Evolutionary conservation across 1,139 yeast genomes (phyloP), one percentile per base, ranked within the genome.

Genomic region (Debaryomyces subglobosus): DNA sequence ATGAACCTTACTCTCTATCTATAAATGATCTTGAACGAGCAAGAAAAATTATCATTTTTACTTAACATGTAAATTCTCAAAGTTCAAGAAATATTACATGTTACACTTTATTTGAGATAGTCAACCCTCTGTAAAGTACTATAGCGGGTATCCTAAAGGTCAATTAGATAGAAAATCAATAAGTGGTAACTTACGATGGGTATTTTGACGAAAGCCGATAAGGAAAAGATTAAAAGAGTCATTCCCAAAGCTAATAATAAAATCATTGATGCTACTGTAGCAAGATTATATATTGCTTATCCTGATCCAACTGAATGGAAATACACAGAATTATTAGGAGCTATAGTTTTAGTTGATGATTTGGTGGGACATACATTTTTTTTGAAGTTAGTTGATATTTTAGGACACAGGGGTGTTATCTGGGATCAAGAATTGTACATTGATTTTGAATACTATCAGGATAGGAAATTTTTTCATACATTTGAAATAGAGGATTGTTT

Each of bases 351-450:
- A 12, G 97, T 89, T 16, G 97, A 94, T 65, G 99, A 94, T 68
- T 71, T 88, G 20, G 97, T 94, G 7, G 98, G 99, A 3, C 94
- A 92, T 67, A 90, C 97, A 0, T 92, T 88, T 64, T 94, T 91
- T 65, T 75, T 94, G 46, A 94, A 94, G 64, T 65, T 94, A 49
- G 96, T 94, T 9, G 99, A 94, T 61, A 82, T 94, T 38, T 65
- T 75, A 37, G 96, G 96, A 9, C 81, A 82, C 53, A 74, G 89
- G 37, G 98, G 98, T 16, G 96, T 94, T 1, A 56, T 94, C 0
- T 94, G 99, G 99, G 99, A 94, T 66, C 99, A 94, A 66, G 99
- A 94, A 65, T 69, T 94, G 43, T 94, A 89, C 63, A 85, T 90
- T 8, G 87, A 89, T 59, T 91, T 94, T 64, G 86, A 85, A 55